Conservation (phyloP, 148 eudicot species). For the Camellia sinensis region DNA sequence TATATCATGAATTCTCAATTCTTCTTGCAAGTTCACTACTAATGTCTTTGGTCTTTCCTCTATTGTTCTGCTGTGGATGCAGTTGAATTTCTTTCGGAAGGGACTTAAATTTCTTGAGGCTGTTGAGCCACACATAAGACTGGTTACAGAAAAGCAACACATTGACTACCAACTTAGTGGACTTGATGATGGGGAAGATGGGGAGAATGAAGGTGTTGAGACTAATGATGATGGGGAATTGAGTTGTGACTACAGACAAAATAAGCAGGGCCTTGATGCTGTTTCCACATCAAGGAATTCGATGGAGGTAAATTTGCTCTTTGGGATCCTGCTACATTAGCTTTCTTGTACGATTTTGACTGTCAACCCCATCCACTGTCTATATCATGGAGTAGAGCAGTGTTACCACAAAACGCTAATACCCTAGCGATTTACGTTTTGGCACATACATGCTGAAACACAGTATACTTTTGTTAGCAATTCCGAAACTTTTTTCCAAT, state of each 20-base stretch:
- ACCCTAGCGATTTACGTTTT: no score
- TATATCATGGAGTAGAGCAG: neutral
- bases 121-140: conserved; percentile 64
- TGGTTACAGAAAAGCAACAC: conserved; percentile 73
- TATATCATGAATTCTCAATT: neutral
- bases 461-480: no score
- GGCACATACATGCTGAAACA: no score
- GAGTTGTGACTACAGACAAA: conserved; percentile 67
- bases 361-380: neutral
- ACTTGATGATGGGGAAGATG: conserved; percentile 56
- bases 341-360: neutral
- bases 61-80: conserved; percentile 25
- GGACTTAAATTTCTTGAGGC: conserved; percentile 84
- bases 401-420: no score
- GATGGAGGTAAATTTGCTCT: conserved; percentile 68
- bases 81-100: conserved; percentile 88
- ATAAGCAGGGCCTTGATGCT: conserved; percentile 57
- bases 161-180: conserved; percentile 78
- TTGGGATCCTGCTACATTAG: neutral
- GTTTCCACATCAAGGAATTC: conserved; percentile 58
- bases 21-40: neutral
- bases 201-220: conserved; percentile 56
- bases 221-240: conserved; percentile 60
- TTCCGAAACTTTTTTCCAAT: no score
- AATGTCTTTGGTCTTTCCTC: conserved; percentile 10